These are phyloP conservation scores for Colletotrichum sp. DNA, from an alignment of 2,329 filamentous ascomycete genomes.

Conservation along the genomic window DNA sequence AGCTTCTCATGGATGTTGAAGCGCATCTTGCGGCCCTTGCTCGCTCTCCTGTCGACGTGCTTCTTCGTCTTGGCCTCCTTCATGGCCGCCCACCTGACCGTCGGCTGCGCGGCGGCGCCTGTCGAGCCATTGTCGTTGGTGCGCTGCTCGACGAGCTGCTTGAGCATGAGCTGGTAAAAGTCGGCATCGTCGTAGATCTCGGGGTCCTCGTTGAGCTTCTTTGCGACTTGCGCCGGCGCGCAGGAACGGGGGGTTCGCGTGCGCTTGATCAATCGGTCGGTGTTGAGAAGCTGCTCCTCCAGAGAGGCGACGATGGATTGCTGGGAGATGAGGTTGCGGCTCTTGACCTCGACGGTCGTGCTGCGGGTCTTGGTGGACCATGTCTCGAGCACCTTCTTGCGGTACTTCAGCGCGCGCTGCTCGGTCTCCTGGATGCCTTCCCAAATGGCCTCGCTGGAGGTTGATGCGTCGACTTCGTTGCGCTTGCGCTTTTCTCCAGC, in stretches of 20 bases:
- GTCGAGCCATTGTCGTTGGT: slow-evolving; percentile 65
- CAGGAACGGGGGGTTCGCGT: slow-evolving; percentile 78
- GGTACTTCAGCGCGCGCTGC: slow-evolving; percentile 58
- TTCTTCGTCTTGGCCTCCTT: slow-evolving; percentile 82
- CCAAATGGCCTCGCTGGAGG: slow-evolving; percentile 73
- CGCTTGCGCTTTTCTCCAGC: slow-evolving; percentile 67
- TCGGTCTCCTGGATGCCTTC: slow-evolving; percentile 72
- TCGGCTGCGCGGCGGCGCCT: slow-evolving; percentile 51
- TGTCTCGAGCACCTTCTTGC: slow-evolving; percentile 80
- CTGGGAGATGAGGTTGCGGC: slow-evolving; percentile 59
- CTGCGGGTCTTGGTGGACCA: slow-evolving; percentile 81
- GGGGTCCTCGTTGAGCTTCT: slow-evolving; percentile 60
- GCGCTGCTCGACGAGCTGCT: slow-evolving; percentile 90
- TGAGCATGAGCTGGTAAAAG: slow-evolving; percentile 92
- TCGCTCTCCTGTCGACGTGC: slow-evolving; percentile 90
- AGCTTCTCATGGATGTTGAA: slow-evolving; percentile 97
- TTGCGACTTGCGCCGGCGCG: slow-evolving; percentile 70
- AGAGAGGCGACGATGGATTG: slow-evolving; percentile 73
- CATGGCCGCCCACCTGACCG: slow-evolving; percentile 69
- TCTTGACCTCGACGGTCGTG: slow-evolving; percentile 59
- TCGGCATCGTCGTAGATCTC: slow-evolving; percentile 90
- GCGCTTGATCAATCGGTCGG: slow-evolving; percentile 71
- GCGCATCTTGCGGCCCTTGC: slow-evolving; percentile 91
- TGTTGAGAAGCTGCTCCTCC: slow-evolving; percentile 69
- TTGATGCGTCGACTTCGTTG: slow-evolving; percentile 52